phyloP scores from a whole-genome alignment of 495 filamentous ascomycete genomes.

The Aspergillus biplanus region DNA sequence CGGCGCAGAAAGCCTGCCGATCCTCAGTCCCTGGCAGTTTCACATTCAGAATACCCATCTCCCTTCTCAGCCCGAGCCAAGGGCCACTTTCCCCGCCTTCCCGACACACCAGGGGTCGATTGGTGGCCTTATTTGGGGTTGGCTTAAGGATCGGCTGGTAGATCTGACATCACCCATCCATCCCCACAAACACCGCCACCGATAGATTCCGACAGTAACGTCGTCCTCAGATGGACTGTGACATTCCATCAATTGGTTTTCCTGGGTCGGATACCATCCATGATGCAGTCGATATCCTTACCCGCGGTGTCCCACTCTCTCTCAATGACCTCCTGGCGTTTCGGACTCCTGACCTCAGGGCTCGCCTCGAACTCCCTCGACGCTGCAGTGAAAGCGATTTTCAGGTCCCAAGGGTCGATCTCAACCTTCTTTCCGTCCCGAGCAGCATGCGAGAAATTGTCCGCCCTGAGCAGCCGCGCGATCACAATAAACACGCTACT shows the following conservation, averaged over 20 bases:
- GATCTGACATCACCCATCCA: no score
- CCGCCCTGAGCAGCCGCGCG: background rate
- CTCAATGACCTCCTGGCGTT: background rate
- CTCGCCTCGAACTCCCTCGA: background rate
- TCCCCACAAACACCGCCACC: no score
- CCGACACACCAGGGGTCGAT: no score
- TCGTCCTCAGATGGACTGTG: background rate
- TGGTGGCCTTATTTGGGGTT: no score
- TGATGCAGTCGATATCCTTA: background rate
- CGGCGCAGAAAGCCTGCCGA: no score
- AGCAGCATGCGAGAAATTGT: constrained; percentile 1
- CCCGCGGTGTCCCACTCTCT: background rate
- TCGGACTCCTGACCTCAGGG: background rate
- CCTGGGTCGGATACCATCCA: background rate
- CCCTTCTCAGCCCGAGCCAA: no score
- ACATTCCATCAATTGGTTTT: background rate
- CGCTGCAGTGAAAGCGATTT: constrained; percentile 1
- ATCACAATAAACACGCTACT: background rate
- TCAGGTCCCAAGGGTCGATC: background rate
- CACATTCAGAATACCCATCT: no score
- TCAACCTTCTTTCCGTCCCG: background rate
- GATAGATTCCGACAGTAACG: no score
- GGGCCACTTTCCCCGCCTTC: no score
- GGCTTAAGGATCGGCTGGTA: no score
- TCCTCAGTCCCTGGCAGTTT: no score